Base-by-base conservation (phyloP, 805 yeast genomes). In the Candida multigemmis region DNA sequence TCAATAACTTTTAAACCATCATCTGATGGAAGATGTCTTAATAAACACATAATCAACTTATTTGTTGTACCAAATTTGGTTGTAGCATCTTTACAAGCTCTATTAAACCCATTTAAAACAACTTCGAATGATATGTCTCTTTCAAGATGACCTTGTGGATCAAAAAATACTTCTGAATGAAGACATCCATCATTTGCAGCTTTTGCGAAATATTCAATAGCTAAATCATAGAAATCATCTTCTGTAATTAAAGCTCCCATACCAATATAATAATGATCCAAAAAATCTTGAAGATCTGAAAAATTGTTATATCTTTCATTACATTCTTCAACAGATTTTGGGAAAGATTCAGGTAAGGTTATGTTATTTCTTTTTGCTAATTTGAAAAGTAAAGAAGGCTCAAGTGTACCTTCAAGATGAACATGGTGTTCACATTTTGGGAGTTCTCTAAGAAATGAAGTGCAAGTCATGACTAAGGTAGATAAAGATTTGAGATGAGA, bases 371-470 rank as follows among this genome's bases (percentile, higher is more conserved):
- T 69, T 42, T 67, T 55, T 0, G 89, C 86, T 30, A 82, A 57
- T 27, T 72, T 69, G 53, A 80, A 78, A 32, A 82, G 57, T 19
- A 81, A 63, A 25, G 71, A 71, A n/a, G 93, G 91, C 35, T 77
- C 81, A 30, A 82, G 51, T 21, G 93, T 80, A 18, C 93, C 94
- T 58, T 82, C 93, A 23, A 83, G 50, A 53, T 83, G 94, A 34
- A 82, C 71, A 47, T 83, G 94, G 48, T 82, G 89, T 50, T 83
- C 94, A 59, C 91, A 82, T 53, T 83, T 83, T 32, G 94, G 94
- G 26, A 83, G 60, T 40, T 77, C 89, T 21, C 52, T 58, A 25
- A 81, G 63, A 50, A 80, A 81, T n/a, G n/a, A n/a, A n/a, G n/a
- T n/a, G n/a, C n/a, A n/a, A n/a, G n/a, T n/a, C n/a, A n/a, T n/a